A percentile compares a stretch with the other conserved stretches of the same genome.
Conservation (phyloP, 306 rosid genomes). For the Datisca glomerata region DNA sequence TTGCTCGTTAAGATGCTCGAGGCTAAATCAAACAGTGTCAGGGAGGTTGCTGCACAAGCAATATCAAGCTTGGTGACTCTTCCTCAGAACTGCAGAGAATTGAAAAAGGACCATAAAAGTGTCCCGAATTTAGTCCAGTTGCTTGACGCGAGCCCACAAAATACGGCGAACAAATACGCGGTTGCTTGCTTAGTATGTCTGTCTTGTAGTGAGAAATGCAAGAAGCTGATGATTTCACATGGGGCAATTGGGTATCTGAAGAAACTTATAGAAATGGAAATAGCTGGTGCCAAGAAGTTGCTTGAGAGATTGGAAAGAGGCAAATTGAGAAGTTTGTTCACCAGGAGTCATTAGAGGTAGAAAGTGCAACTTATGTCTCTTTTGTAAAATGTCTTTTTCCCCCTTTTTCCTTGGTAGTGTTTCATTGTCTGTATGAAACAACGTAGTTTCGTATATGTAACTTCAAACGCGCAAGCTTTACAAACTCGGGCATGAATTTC, state of each 20-base stretch:
- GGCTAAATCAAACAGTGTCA: conserved; percentile 51
- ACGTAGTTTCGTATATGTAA: neutral
- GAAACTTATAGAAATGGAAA: conserved; percentile 85
- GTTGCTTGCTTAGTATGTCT: conserved; percentile 60
- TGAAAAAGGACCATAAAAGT: conserved; percentile 61
- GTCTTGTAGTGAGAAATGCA: conserved; percentile 62
- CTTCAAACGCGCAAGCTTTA: too few relatives aligned
- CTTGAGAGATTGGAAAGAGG: conserved; percentile 88
- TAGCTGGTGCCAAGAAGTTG: conserved; percentile 81
- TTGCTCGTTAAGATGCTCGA: conserved; percentile 71
- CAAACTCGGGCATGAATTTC: too few relatives aligned
- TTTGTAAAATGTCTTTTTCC: neutral
- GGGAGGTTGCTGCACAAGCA: conserved; percentile 74
- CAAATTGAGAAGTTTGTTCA: conserved; percentile 70
- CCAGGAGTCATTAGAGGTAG: conserved; percentile 29
- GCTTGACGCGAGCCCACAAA: conserved; percentile 84
- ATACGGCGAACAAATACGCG: conserved; percentile 79
- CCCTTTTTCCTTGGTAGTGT: neutral
- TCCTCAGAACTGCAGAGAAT: conserved; percentile 59
- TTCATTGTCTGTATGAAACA: neutral
- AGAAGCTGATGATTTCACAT: conserved; percentile 80
- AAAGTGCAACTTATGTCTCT: neutral
- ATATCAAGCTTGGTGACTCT: conserved; percentile 50
- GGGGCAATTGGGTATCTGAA: conserved; percentile 95
- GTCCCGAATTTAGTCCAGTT: conserved; percentile 82